phyloP scores from a whole-genome alignment of 768 basidiomycete genomes.

The Asterophora lycoperdoides region DNA sequence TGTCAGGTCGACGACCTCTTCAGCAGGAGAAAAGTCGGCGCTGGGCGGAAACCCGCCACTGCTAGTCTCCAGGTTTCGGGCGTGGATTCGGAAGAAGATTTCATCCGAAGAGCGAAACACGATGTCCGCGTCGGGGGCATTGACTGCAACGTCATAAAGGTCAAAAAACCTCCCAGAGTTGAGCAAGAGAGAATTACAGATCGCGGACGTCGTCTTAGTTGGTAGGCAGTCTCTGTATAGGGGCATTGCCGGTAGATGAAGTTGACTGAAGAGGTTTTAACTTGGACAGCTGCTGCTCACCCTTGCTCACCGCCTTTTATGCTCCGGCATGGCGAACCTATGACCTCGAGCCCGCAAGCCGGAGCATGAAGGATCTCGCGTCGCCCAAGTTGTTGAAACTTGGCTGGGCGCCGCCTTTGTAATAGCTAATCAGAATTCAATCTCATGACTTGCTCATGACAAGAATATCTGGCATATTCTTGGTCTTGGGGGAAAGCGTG shows the following conservation, averaged over 20 bases:
- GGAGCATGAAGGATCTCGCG: background rate
- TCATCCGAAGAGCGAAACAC: slow-evolving; percentile 12
- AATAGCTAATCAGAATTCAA: too few species aligned
- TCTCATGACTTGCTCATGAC: too few species aligned
- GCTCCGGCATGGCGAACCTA: background rate
- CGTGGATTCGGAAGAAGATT: slow-evolving; percentile 14
- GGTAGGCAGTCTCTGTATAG: too few species aligned
- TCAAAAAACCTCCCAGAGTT: too few species aligned
- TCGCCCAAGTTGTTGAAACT: background rate
- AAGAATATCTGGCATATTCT: too few species aligned
- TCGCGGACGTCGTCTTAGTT: too few species aligned
- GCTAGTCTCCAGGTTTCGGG: slow-evolving; percentile 12
- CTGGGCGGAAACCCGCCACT: slow-evolving; percentile 13
- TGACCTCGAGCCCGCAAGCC: background rate
- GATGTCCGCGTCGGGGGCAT: slow-evolving; percentile 13
- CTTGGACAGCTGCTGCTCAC: too few species aligned
- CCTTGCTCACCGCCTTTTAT: background rate
- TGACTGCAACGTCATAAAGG: slow-evolving; percentile 3
- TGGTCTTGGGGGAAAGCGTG: too few species aligned
- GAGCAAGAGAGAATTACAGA: too few species aligned
- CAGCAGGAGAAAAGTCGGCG: background rate
- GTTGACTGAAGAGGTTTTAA: background rate
- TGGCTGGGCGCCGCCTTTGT: background rate
- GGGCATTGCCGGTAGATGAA: too few species aligned
- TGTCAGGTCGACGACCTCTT: slow-evolving; percentile 12